These are phyloP conservation scores for Forsythia viridissima DNA, from an alignment of 257 asterid genomes.

Conservation along the genomic window DNA sequence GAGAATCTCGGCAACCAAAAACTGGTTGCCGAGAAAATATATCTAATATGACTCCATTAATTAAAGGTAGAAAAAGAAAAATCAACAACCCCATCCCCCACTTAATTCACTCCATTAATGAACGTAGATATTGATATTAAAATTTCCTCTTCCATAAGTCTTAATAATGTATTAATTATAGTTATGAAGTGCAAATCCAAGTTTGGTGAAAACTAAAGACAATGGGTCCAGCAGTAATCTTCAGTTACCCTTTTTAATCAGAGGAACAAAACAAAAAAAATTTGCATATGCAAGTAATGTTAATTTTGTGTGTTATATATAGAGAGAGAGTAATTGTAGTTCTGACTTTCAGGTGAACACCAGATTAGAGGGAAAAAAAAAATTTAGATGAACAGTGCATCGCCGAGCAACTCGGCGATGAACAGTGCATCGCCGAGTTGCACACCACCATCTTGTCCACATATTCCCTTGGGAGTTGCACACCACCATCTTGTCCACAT, in stretches of 20 bases:
- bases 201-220: constrained; percentile 3
- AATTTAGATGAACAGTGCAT: no score
- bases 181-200: not conserved
- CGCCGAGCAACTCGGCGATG: no score
- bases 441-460: no score
- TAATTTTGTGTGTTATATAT: not conserved
- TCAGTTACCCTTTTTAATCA: constrained; percentile 52
- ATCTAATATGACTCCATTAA: no score
- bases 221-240: constrained; percentile 51
- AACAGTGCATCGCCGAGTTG: no score
- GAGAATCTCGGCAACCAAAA: no score
- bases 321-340: not conserved
- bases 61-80: not conserved
- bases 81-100: not conserved
- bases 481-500: no score
- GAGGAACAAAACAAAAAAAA: constrained; percentile 23
- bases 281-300: constrained; percentile 24
- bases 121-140: constrained; percentile 57
- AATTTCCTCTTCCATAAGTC: constrained; percentile 27
- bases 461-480: no score
- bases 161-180: constrained; percentile 25
- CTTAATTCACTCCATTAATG: constrained; percentile 35
- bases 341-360: constrained; percentile 10
- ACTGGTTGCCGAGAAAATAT: no score
- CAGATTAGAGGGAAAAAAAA: no score